These are phyloP conservation scores for Tylopilus sp. DNA, from an alignment of 1,284 basidiomycete species.

Conservation along the genomic window DNA sequence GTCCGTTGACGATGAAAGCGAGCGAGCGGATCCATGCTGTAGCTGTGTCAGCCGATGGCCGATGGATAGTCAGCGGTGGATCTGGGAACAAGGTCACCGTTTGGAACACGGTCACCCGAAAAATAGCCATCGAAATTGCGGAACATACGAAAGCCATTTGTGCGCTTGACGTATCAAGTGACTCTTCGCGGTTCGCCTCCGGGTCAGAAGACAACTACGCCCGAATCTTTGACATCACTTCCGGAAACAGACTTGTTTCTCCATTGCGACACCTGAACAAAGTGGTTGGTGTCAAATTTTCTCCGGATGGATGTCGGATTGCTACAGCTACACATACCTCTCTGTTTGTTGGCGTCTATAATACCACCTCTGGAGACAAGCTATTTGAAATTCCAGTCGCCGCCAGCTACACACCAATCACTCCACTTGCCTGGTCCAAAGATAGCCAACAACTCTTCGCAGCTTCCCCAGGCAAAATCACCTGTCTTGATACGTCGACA, in stretches of 20 bases:
- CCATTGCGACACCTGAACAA: background rate
- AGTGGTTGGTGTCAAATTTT: no score
- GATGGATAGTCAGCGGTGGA: no score
- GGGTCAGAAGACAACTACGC: background rate
- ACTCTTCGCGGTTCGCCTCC: background rate
- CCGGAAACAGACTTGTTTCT: background rate
- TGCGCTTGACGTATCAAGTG: slow-evolving; percentile 1
- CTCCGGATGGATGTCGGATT: background rate
- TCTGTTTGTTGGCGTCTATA: background rate
- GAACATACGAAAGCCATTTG: background rate
- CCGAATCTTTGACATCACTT: background rate
- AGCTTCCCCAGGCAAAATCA: background rate
- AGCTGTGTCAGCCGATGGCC: no score
- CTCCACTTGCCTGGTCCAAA: background rate
- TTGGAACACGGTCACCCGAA: no score
- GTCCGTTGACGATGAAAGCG: no score
- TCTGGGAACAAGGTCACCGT: no score
- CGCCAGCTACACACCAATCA: background rate
- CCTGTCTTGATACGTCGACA: background rate
- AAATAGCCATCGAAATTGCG: background rate
- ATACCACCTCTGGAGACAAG: background rate
- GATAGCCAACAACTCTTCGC: background rate
- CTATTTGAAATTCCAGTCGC: background rate
- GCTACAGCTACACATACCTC: background rate
- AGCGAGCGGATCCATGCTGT: no score